A percentile compares a stretch with the other conserved stretches of the same genome.
Evolutionary conservation across 805 yeast species (phyloP).

Genomic region (Sugiyamaella boreocaroliniensis): DNA sequence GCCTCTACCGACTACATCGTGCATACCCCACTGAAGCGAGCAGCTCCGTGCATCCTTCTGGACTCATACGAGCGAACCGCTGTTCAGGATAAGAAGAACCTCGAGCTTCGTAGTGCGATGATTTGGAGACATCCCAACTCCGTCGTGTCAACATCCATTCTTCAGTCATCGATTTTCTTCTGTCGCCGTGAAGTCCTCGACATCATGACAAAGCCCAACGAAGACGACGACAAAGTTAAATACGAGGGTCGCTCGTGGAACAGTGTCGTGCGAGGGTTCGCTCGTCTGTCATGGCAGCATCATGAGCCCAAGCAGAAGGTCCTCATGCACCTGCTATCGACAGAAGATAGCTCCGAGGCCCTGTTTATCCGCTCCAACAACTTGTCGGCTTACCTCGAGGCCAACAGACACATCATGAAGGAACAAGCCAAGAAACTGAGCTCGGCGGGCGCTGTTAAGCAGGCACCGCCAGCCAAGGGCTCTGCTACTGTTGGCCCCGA

Average conservation of each 20-base stretch:
- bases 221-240: conserved; percentile 18
- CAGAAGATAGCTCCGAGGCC: conserved; percentile 34
- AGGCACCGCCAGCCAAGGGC: conserved; percentile 21
- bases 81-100: conserved; percentile 62
- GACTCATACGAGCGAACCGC: conserved; percentile 67
- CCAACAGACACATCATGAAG: conserved; percentile 72
- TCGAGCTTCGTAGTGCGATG: conserved; percentile 78
- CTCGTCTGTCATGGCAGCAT: conserved; percentile 90
- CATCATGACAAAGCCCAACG: conserved; percentile 30
- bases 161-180: conserved; percentile 68
- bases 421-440: conserved; percentile 21
- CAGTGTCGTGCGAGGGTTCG: conserved; percentile 67
- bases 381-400: conserved; percentile 78
- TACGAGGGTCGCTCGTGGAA: conserved; percentile 17
- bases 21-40: conserved; percentile 29
- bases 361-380: conserved; percentile 70
- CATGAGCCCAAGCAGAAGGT: conserved; percentile 51
- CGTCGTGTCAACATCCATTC: conserved; percentile 65
- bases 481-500: conserved; percentile 83
- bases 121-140: conserved; percentile 82
- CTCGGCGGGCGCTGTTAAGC: conserved; percentile 18
- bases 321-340: conserved; percentile 63
- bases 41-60: conserved; percentile 38
- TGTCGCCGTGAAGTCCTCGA: conserved; percentile 49
- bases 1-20: conserved; percentile 46